Base-by-base conservation (phyloP, 2,329 filamentous ascomycete species). In the Fusarium subtropicale region DNA sequence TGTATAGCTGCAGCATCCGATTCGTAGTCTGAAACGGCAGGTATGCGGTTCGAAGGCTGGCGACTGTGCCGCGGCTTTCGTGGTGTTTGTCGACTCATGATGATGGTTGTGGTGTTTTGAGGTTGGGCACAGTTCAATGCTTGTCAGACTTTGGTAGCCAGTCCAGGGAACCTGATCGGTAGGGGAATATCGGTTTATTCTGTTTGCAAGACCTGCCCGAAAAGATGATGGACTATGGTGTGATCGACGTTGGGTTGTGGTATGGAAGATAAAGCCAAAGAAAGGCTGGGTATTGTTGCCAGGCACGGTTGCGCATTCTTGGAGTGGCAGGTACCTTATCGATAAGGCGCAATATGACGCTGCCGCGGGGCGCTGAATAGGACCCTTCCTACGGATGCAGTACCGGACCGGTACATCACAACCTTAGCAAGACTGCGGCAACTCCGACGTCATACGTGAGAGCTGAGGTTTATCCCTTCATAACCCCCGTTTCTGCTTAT, bases 1-100 rank as follows among this genome's bases (percentile, higher is more conserved):
- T 74, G 79, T 60, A 70, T 80, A 72, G 74, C 81, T 77, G 83
- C 84, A 22, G 84, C 85, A 77, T 91, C 90, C 65, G 89, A 91
- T 73, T 92, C 89, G 80, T 91, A 91, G 79, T 91, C 89, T 47
- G 86, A 87, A 30, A 80, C 76, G 47, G 79, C 80, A 26, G 79
- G 77, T 62, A 81, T 79, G 38, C 78, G 76, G 56, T 79, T 80
- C 18, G 79, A 81, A 12, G 79, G 76, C 53, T 84, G 81, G 53
- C 81, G 79, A 64, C 74, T 79, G 74, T 83, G 82, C 59, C 78
- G 74, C 71, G 75, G 45, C 63, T 80, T 80, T 57, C 78, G 78
- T 41, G 83, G 82, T 30, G 82, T 82, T 71, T 76, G 70, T 44
- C 79, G 79, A 67, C 80, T 85, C 84, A 86, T 86, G 56, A 70